These are phyloP conservation scores for Trichoderma cornu-damae DNA, from an alignment of 2,329 filamentous ascomycete genomes.

Conservation along the genomic window DNA sequence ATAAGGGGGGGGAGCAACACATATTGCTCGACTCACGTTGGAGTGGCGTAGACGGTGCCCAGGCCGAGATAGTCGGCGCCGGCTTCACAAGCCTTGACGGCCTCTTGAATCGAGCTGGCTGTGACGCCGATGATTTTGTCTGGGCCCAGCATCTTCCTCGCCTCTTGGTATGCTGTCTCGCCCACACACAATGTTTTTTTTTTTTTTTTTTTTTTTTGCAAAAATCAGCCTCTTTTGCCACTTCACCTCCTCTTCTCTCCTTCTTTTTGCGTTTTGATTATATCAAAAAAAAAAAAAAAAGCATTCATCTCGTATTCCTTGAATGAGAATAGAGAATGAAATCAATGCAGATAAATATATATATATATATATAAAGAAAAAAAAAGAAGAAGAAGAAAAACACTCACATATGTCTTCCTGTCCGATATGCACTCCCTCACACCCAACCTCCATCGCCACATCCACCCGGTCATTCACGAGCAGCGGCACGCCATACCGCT, in stretches of 20 bases:
- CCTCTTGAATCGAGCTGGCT: slow-evolving; percentile 69
- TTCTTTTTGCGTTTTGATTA: no score
- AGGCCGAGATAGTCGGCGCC: slow-evolving; percentile 91
- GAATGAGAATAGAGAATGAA: no score
- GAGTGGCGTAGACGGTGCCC: slow-evolving; percentile 81
- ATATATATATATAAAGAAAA: not conserved
- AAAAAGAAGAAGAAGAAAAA: not conserved
- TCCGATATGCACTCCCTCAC: slow-evolving; percentile 89
- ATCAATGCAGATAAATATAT: no score
- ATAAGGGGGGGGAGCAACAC: not conserved
- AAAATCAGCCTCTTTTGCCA: not conserved
- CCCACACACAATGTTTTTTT: no score
- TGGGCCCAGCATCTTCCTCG: slow-evolving; percentile 66
- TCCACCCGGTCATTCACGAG: slow-evolving; percentile 92
- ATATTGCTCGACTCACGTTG: slow-evolving; percentile 53
- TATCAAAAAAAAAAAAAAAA: no score
- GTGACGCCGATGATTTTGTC: slow-evolving; percentile 85
- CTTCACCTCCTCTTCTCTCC: no score
- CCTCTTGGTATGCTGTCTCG: slow-evolving; percentile 35
- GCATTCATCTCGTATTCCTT: no score
- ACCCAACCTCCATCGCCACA: slow-evolving; percentile 76
- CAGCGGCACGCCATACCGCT: slow-evolving; percentile 64
- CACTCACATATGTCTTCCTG: slow-evolving; percentile 81
- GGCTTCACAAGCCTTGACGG: slow-evolving; percentile 61
- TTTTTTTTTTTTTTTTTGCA: no score